Percentiles rank a stretch among this genome's conserved stretches.
phyloP scores from a whole-genome alignment of 495 filamentous ascomycete species.

The Trichoderma gamsii region DNA sequence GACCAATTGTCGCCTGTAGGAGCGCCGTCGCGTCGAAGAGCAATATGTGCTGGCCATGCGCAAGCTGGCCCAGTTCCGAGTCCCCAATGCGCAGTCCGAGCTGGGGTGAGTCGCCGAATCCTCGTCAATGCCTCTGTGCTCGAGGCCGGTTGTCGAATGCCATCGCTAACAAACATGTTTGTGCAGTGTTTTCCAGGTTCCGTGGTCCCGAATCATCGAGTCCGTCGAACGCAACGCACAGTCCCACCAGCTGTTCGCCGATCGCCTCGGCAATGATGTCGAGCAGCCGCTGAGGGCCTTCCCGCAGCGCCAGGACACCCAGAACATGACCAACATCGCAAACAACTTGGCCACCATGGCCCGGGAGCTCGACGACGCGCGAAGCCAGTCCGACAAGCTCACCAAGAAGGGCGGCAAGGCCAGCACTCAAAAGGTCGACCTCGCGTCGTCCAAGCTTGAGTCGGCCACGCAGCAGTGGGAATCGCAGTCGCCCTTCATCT shows the following conservation, averaged over 20 bases:
- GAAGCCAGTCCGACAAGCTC: constrained; percentile 84
- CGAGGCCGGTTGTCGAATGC: constrained; percentile 1
- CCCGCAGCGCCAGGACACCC: constrained; percentile 70
- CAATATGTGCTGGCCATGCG: constrained; percentile 76
- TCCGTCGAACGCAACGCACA: constrained; percentile 73
- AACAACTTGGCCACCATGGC: constrained; percentile 74
- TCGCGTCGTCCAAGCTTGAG: constrained; percentile 66
- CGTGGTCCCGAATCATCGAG: constrained; percentile 86
- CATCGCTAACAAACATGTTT: constrained; percentile 6
- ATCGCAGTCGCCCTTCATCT: constrained; percentile 90
- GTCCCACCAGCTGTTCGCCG: constrained; percentile 76
- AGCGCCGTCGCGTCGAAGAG: constrained; percentile 89
- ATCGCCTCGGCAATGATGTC: constrained; percentile 84
- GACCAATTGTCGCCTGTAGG: constrained; percentile 44
- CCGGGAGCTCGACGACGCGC: constrained; percentile 74
- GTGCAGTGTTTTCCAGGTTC: constrained; percentile 75
- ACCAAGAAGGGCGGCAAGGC: constrained; percentile 73
- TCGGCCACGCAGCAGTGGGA: constrained; percentile 83
- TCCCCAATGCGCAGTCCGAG: constrained; percentile 64
- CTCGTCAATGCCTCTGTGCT: constrained; percentile 19
- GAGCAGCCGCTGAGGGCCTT: constrained; percentile 73
- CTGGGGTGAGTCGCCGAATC: constrained; percentile 61
- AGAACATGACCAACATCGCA: constrained; percentile 75
- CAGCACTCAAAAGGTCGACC: constrained; percentile 71
- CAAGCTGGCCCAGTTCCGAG: constrained; percentile 71